These are phyloP conservation scores for Hypoxylon sp. DNA, from an alignment of 2,329 filamentous ascomycete species.

Conservation along the genomic window DNA sequence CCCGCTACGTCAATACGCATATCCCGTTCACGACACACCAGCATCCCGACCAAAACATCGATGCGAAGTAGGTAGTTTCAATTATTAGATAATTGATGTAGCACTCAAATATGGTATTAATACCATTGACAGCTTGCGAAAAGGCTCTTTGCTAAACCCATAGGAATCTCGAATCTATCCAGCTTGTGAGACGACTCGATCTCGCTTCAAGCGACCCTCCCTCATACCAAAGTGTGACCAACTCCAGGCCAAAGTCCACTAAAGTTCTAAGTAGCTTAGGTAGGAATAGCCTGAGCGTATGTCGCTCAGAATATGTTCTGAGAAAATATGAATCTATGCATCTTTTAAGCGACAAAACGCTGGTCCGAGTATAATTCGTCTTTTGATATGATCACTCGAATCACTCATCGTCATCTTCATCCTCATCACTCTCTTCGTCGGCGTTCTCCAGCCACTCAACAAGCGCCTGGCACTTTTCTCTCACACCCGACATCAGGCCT, in stretches of 20 bases:
- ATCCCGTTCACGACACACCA: neutral
- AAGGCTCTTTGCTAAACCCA: neutral
- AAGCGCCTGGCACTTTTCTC: constrained; percentile 80
- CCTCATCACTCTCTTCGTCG: constrained; percentile 72
- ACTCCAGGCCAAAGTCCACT: neutral
- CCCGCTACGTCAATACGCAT: neutral
- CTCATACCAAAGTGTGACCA: neutral
- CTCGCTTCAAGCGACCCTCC: neutral
- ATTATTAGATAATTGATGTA: neutral
- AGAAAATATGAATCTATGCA: neutral
- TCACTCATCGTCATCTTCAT: constrained; percentile 66
- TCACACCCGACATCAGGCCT: constrained; percentile 78
- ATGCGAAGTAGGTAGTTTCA: too few relatives aligned
- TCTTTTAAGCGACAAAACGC: neutral
- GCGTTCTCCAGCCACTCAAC: constrained; percentile 89
- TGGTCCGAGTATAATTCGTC: neutral
- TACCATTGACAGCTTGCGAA: neutral
- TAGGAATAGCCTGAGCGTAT: too few relatives aligned
- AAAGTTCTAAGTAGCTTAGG: too few relatives aligned
- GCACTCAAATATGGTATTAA: neutral
- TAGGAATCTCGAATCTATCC: neutral
- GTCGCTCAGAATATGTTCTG: neutral
- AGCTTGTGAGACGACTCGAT: neutral
- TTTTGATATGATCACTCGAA: neutral
- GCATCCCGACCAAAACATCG: too few relatives aligned